Percentiles rank a stretch among this genome's conserved stretches.
These are phyloP conservation scores for Athelia psychrophila DNA, from an alignment of 1,284 basidiomycete genomes.

Conservation along the genomic window DNA sequence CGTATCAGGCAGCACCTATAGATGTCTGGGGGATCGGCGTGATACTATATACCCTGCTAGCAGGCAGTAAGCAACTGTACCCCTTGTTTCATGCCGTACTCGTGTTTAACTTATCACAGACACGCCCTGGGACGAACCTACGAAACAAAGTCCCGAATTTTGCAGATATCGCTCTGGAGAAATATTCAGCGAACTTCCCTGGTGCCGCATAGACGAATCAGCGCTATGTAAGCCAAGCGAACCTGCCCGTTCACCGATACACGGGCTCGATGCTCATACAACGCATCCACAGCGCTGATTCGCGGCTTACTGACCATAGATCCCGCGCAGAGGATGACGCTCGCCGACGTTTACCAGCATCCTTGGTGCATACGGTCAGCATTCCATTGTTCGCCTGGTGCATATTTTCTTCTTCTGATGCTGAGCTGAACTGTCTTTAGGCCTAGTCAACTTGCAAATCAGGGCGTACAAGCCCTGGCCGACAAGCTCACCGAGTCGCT, in stretches of 20 bases:
- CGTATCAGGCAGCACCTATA: conserved; percentile 90
- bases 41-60: conserved; percentile 91
- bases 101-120: conserved; percentile 46
- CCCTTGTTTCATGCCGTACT: background rate
- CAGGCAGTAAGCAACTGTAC: conserved; percentile 70
- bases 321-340: conserved; percentile 66
- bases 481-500: conserved; percentile 69
- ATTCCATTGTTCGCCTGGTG: too few relatives aligned
- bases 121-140: conserved; percentile 98
- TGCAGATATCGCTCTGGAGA: conserved; percentile 72
- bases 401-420: background rate
- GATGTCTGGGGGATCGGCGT: conserved; percentile 97
- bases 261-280: background rate
- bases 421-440: conserved; percentile 33
- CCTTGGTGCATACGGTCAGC: conserved; percentile 78
- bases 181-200: conserved; percentile 78
- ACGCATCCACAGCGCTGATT: conserved; percentile 54
- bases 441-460: conserved; percentile 66
- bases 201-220: conserved; percentile 67
- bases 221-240: conserved; percentile 57
- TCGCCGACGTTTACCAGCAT: conserved; percentile 69
- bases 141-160: conserved; percentile 77
- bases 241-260: background rate
- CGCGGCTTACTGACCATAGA: conserved; percentile 74
- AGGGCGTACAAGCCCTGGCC: conserved; percentile 53